Conservation (phyloP, 805 yeast species). For the Ogataea pilisensis region DNA sequence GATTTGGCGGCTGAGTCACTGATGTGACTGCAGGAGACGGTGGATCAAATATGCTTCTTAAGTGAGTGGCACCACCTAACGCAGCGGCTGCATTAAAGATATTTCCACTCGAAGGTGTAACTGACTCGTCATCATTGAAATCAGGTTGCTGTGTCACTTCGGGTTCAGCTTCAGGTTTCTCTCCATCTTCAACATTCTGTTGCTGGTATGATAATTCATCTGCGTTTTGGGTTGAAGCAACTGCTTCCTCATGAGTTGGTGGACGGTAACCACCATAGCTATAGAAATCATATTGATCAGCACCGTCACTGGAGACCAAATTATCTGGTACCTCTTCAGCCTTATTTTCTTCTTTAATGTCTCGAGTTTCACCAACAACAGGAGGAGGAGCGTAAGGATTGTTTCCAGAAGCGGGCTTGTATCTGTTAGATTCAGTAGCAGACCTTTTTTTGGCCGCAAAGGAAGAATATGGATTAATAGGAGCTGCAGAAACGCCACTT, state of each 20-base stretch:
- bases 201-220: conserved; percentile 5
- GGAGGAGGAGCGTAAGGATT: conserved; percentile 4
- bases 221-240: conserved; percentile 13
- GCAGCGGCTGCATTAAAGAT: conserved; percentile 18
- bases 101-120: conserved; percentile 18
- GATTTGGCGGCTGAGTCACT: background rate
- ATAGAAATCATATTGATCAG: conserved; percentile 24
- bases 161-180: background rate
- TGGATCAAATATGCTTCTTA: conserved; percentile 28
- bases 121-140: conserved; percentile 5
- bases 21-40: conserved; percentile 16
- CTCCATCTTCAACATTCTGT: conserved; percentile 4
- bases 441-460: conserved; percentile 6
- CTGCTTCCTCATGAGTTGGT: background rate
- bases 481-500: conserved; percentile 3
- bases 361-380: no score
- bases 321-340: no score
- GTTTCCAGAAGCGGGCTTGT: conserved; percentile 1
- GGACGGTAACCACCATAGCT: conserved; percentile 30
- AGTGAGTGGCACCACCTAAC: conserved; percentile 15
- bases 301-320: no score
- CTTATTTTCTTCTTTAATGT: no score
- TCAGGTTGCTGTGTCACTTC: background rate
- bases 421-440: conserved; percentile 8
- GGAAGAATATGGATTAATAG: conserved; percentile 19